Conservation (phyloP, 805 yeast species). For the Ogataea angusta region DNA sequence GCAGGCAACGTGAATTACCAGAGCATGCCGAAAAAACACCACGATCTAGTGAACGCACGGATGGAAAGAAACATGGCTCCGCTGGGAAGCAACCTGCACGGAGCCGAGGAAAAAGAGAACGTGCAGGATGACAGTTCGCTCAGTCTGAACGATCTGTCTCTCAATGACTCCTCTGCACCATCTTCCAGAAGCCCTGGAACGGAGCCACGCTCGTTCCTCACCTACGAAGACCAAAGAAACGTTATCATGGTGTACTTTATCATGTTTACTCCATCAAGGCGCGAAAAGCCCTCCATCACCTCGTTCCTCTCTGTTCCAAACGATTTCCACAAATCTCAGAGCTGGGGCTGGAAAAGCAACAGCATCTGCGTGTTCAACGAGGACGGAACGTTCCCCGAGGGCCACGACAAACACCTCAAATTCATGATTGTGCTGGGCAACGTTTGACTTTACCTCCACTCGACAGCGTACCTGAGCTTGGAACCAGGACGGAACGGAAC, state of each 20-base stretch:
- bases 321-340: constrained; percentile 48
- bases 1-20: constrained; percentile 27
- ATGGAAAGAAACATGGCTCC: constrained; percentile 5
- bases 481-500: constrained; percentile 90
- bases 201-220: constrained; percentile 31
- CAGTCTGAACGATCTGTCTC: constrained; percentile 20
- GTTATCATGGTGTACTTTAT: constrained; percentile 48
- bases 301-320: constrained; percentile 57
- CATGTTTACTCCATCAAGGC: constrained; percentile 53
- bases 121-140: constrained; percentile 25
- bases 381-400: constrained; percentile 43
- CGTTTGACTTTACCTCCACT: constrained; percentile 53
- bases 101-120: constrained; percentile 24
- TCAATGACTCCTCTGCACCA: constrained; percentile 13
- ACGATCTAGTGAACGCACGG: constrained; percentile 1
- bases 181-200: constrained; percentile 1
- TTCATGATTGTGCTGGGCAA: constrained; percentile 50
- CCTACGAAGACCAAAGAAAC: constrained; percentile 46
- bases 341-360: constrained; percentile 63
- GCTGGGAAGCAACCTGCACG: constrained; percentile 5
- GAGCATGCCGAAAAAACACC: constrained; percentile 22
- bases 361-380: constrained; percentile 51
- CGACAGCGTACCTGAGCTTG: constrained; percentile 63
- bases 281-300: constrained; percentile 43
- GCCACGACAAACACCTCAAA: constrained; percentile 42